A percentile compares a stretch with the other conserved stretches of the same genome.
Evolutionary conservation across 805 yeast genomes (phyloP).

Genomic region (Wickerhamiella brachini): DNA sequence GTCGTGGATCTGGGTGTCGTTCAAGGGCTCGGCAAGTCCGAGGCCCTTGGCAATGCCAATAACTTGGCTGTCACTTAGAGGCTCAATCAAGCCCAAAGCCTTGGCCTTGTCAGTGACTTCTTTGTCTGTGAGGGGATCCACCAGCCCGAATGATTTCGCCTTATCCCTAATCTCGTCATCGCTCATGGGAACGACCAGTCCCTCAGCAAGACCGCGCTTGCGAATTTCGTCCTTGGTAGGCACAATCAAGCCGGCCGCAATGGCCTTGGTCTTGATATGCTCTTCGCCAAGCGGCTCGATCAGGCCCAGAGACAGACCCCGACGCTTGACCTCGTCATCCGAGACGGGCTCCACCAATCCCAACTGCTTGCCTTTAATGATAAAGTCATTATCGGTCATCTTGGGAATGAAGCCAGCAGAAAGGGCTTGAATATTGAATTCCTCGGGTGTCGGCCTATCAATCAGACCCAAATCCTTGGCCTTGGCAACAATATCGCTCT

Average conservation of each 20-base stretch:
- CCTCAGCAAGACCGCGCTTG: conserved; percentile 41
- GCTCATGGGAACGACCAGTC: conserved; percentile 36
- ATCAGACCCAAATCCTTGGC: conserved; percentile 4
- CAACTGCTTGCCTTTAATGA: conserved; percentile 1
- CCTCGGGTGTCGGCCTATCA: conserved; percentile 2
- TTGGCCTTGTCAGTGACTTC: conserved; percentile 14
- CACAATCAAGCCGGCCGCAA: conserved; percentile 12
- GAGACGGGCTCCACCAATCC: conserved; percentile 36
- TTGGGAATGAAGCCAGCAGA: conserved; percentile 16
- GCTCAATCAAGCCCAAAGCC: conserved; percentile 1
- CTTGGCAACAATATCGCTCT: conserved; percentile 1
- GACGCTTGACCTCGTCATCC: conserved; percentile 25
- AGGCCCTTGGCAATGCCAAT: background rate
- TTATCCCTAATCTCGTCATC: conserved; percentile 29
- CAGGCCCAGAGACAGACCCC: conserved; percentile 15
- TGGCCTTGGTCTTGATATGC: conserved; percentile 26
- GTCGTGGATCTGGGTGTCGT: background rate
- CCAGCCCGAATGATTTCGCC: conserved; percentile 7
- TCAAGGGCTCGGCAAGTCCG: conserved; percentile 16
- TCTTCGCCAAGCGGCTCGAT: conserved; percentile 6
- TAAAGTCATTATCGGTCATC: background rate
- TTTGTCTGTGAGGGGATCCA: conserved; percentile 3
- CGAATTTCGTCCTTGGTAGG: conserved; percentile 5
- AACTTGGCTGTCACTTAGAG: conserved; percentile 2
- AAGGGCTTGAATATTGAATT: background rate